Evolutionary conservation across 345 rosid species (phyloP), one percentile per base, ranked within the genome.

Genomic region (Erucastrum elatum): DNA sequence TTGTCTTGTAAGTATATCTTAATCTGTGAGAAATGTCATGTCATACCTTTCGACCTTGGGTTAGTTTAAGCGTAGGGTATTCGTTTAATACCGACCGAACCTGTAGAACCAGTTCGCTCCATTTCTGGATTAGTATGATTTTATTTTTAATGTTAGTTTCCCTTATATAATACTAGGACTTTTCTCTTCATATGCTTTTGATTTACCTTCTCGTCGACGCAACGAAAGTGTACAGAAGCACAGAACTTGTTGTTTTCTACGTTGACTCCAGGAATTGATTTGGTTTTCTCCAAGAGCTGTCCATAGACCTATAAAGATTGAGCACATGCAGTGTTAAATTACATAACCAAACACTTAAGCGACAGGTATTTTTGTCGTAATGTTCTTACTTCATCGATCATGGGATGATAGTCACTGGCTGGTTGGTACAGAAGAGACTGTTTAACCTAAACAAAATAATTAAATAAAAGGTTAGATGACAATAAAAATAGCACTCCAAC

Each of bases 201-300:
- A 17, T 60, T 8, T 1, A 92, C 98, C 86, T 86, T 86, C 77
- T 95, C 98, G 1, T 90, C 91, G 3, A 95, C 99, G 41, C 97
- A 76, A 5, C 99, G 89, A 75, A 85, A 95, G 77, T 95, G 99
- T 6, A 95, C 97, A 33, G 99, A 91, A 46, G 89, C 49, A 61
- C 97, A 95, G 62, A 93, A 95, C 83, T 87, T 91, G 87, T 95
- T 91, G 85, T 93, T 85, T 82, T 95, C 99, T 15, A 95, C 92
- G 82, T 59, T 86, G 63, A 25, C 94, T 77, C 99, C 98, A 0
- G 89, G 86, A 13, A 85, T 88, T 13, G 88, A 79, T 84, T 87
- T 90, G 10, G 96, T 93, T 58, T 86, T 88, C 76, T 90, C 94
- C 12, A 86, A 49, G 39, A 95, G 77, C 51, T 82, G 70, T 64